A percentile compares a stretch with the other conserved stretches of the same genome.
phyloP scores from a whole-genome alignment of 2,329 filamentous ascomycete species.

The Lasiodiplodia citricola region DNA sequence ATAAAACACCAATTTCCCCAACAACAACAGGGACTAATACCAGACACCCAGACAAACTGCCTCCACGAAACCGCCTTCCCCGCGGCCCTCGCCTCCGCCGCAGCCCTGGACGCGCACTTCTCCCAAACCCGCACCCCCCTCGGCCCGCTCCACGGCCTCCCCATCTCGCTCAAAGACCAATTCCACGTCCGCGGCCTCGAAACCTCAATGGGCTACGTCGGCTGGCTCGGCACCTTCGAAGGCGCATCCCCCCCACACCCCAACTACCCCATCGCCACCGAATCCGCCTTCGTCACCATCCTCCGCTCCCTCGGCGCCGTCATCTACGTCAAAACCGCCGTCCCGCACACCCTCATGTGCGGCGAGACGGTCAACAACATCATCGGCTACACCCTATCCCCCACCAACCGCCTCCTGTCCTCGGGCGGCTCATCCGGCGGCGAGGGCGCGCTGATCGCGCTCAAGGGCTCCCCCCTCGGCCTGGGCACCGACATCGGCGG shows the following conservation, averaged over 20 bases:
- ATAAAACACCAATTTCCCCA: background rate
- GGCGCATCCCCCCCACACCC: constrained; percentile 55
- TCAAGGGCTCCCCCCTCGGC: constrained; percentile 60
- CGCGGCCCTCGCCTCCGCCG: constrained; percentile 49
- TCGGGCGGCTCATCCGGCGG: constrained; percentile 65
- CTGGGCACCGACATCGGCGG: constrained; percentile 66
- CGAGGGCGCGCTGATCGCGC: constrained; percentile 62
- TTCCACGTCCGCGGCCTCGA: constrained; percentile 56
- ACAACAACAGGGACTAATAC: too few species aligned
- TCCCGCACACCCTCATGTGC: constrained; percentile 62
- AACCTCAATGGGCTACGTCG: constrained; percentile 64
- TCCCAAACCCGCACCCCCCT: constrained; percentile 42
- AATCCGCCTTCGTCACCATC: constrained; percentile 65
- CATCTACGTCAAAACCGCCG: constrained; percentile 61
- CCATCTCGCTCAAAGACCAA: constrained; percentile 56
- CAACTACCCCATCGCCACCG: constrained; percentile 54
- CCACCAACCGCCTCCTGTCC: constrained; percentile 60
- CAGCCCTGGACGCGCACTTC: constrained; percentile 49
- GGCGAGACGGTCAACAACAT: constrained; percentile 68
- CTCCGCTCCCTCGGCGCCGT: constrained; percentile 60
- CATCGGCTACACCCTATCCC: constrained; percentile 63
- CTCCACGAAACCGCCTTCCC: constrained; percentile 58
- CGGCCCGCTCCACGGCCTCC: constrained; percentile 55
- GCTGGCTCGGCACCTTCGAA: constrained; percentile 68
- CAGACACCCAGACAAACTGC: constrained; percentile 36